Evolutionary conservation across 257 asterid species (phyloP), one percentile per base, ranked within the genome.

Genomic region (Capsicum rhomboideum): DNA sequence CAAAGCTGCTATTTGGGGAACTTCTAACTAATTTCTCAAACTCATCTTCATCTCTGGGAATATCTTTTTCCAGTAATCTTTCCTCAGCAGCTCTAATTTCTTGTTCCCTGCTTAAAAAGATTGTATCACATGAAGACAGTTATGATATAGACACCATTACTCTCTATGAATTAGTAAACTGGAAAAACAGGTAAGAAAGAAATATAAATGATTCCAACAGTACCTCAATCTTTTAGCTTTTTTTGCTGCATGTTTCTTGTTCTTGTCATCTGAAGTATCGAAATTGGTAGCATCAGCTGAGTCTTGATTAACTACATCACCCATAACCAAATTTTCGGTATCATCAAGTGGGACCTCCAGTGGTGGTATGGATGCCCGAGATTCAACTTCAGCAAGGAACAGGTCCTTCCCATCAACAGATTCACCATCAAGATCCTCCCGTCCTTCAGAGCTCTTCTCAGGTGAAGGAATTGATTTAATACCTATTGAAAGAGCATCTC

Each of bases 51-150:
- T 86, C 93, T 89, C 90, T 91, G 28, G 99, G 98, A 74, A 87
- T 78, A 86, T 89, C 98, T 77, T 95, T 92, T 79, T 88, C 97
- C 58, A 93, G 91, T 69, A 91, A 95, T 86, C 98, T 93, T 87
- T 95, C 94, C 86, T 97, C 98, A 21, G 98, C 98, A 88, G 93
- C 97, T 86, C 94, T 94, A 87, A 92, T 97, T 87, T 97, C 98
- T 75, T 80, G 93, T 83, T 97, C 99, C 93, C 98, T 96, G 89
- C 64, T 82, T 84, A 82, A 75, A 74, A 69, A 80, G 81, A 26
- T 75, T 46, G 61, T 26, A 49, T 75, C 81, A 75, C 44, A 8
- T 26, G 26, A 66, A 67, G n/a, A 64, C 79, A 82, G 34, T 82
- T 49, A 40, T 16, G 79, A 64, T 64, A 46, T 28, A 29, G 59